Base-by-base conservation (phyloP, 1,139 yeast species). In the Suhomyces bokatorum region DNA sequence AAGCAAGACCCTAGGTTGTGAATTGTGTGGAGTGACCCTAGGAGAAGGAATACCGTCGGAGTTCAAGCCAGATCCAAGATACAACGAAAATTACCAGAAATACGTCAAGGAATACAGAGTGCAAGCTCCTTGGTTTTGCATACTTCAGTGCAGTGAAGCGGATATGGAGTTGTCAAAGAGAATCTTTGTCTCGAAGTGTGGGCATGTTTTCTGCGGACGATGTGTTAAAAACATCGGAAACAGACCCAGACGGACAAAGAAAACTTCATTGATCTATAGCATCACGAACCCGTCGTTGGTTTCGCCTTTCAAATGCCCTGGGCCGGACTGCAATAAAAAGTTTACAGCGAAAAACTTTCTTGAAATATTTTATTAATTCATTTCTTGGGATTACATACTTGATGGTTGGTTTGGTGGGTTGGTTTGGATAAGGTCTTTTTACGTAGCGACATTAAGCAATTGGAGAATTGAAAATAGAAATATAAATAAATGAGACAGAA, bases 161-260 rank as follows among this genome's bases (percentile, higher is more conserved):
- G 96, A 87, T 56, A 60, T 69, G 29, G 84, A 78, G 42, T 67
- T 87, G 29, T 83, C 93, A 1, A 81, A 76, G 56, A 73, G 93
- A 48, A 78, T 86, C 5, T 89, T 85, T 59, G 75, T 78, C 26
- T 77, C 91, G 0, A 69, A 67, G 49, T 90, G 97, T 68, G 97
- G 97, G 0, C 97, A 90, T 66, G 77, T 84, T 1, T 90, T 80
- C 60, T 90, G 97, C 63, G 97, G 96, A 2, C 66, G 93, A 42
- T 90, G 97, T 66, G 87, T 85, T 15, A 79, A 78, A 54, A 75
- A 76, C 51, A 80, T 84, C 15, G 77, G 75, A 3, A 72, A 67
- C 45, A 58, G 77, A 44, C 70, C 74, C 1, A 51, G 61, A 33
- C 48, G 57, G 36, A 50, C 50, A 3, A 44, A 47, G 22, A 35